These are phyloP conservation scores for Astraeus odoratus DNA, from an alignment of 768 basidiomycete species.

Conservation along the genomic window DNA sequence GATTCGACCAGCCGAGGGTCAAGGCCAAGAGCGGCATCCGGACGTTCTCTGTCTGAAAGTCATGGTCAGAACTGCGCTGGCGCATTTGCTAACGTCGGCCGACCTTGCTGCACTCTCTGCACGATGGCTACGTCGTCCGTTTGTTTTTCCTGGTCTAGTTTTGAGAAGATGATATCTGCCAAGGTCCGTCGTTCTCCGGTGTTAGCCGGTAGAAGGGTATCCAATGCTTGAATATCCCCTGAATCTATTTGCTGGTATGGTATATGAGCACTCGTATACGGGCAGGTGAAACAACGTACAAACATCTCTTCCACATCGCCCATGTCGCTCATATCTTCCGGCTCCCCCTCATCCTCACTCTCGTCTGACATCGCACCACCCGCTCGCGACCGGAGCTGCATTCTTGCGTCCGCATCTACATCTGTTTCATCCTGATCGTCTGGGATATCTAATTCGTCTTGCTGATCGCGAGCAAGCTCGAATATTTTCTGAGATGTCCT, in stretches of 20 bases:
- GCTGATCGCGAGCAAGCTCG: conserved; percentile 87
- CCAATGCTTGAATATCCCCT: conserved; percentile 79
- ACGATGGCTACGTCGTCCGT: conserved; percentile 46
- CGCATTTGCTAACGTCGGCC: neutral
- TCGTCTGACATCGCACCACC: conserved; percentile 54
- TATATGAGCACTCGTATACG: conserved; percentile 1
- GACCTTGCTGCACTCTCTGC: conserved; percentile 57
- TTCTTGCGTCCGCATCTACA: conserved; percentile 20
- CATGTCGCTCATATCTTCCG: conserved; percentile 32
- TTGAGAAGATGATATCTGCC: conserved; percentile 95
- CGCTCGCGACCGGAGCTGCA: conserved; percentile 19
- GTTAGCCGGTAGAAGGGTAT: conserved; percentile 71
- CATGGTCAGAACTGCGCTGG: conserved; percentile 3
- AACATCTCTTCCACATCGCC: conserved; percentile 58
- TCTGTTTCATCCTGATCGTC: conserved; percentile 40
- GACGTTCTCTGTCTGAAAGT: conserved; percentile 40
- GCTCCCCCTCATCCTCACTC: conserved; percentile 34
- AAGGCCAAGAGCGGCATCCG: conserved; percentile 80
- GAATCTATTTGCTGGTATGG: conserved; percentile 78
- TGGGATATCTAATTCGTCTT: conserved; percentile 73
- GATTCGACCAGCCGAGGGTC: conserved; percentile 91
- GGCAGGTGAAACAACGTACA: conserved; percentile 32
- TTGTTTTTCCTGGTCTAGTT: conserved; percentile 63
- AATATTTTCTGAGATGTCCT: conserved; percentile 85
- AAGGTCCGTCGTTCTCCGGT: conserved; percentile 75